phyloP scores from a whole-genome alignment of 2,329 filamentous ascomycete species.

The Beauveria caledonica region DNA sequence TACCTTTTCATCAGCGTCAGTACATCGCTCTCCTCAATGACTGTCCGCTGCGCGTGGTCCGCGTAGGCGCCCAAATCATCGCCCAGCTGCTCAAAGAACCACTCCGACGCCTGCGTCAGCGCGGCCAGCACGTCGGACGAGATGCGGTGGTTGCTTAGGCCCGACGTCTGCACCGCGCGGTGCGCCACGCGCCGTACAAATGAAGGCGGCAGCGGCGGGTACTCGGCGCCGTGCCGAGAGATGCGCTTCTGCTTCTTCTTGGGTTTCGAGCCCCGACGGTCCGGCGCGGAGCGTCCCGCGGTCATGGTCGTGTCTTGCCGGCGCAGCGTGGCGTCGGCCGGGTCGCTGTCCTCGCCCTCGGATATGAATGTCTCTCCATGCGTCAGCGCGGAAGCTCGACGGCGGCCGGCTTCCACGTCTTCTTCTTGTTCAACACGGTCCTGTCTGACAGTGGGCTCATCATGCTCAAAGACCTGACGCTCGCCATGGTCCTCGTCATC shows the following conservation, averaged over 20 bases:
- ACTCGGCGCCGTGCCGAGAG: constrained; percentile 66
- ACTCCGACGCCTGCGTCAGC: constrained; percentile 74
- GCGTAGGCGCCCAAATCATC: constrained; percentile 76
- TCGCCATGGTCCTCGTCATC: neutral
- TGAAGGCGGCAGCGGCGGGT: constrained; percentile 63
- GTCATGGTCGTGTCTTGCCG: neutral
- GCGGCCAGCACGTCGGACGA: constrained; percentile 65
- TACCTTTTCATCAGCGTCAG: constrained; percentile 77
- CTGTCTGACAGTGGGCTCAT: constrained; percentile 1
- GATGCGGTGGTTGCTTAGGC: constrained; percentile 59
- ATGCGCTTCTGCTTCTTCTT: constrained; percentile 34
- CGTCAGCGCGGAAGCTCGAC: neutral
- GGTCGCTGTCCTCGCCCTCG: constrained; percentile 10
- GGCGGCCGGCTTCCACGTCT: neutral
- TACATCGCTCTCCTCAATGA: constrained; percentile 79
- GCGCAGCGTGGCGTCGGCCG: constrained; percentile 1
- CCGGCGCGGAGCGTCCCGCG: constrained; percentile 3
- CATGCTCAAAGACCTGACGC: neutral
- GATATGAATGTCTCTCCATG: neutral
- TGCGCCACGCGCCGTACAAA: constrained; percentile 69
- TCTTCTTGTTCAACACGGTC: neutral
- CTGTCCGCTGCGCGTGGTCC: constrained; percentile 72
- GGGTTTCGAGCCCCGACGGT: constrained; percentile 14
- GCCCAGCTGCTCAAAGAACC: constrained; percentile 84
- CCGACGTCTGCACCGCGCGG: constrained; percentile 60